Evolutionary conservation across 2,329 filamentous ascomycete genomes (phyloP), one percentile per base, ranked within the genome.

Genomic region (Phoma sp.): DNA sequence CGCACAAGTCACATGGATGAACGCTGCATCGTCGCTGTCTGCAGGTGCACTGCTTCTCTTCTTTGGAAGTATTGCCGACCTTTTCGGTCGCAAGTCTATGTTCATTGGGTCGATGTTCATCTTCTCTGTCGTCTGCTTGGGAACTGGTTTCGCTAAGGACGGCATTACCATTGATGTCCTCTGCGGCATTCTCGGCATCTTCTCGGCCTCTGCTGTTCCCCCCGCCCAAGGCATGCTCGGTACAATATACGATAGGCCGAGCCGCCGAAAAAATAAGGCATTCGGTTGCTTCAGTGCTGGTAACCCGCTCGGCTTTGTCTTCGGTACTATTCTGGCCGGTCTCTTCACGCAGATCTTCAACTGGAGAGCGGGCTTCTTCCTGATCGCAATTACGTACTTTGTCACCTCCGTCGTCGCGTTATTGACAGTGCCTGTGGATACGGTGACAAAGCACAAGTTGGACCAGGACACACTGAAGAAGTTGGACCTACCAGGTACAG

Each of bases 1-100:
- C 39, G 83, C 85, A 1, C 80, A 90, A 64, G 83, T 90, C 20
- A 87, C 86, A 0, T 90, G 87, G 87, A 85, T 89, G 56, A 81
- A 80, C 39, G 86, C 86, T 7, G 81, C 86, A n/a, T 79, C 83
- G 32, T 83, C 83, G 76, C 78, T 90, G 14, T 83, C 83, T 1
- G 84, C 84, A 29, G 87, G 87, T 6, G 81, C 87, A 0, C 85
- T 90, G 61, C 80, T 90, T 57, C 79, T 90, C 7, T 83, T 86
- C 61, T 87, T 90, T 54, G 87, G 86, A 32, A 84, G 84, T 60
- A 74, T 88, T 6, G 85, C 87, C 2, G 87, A 90, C 65, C 76
- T 88, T 37, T 84, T 89, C 40, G 87, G 86, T n/a, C 80, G 86
- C 28, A 86, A 85, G 60, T 61, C 74, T 0, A 78, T 89, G 67